These are phyloP conservation scores for Cystoderma amianthinum DNA, from an alignment of 768 basidiomycete genomes.

Conservation along the genomic window DNA sequence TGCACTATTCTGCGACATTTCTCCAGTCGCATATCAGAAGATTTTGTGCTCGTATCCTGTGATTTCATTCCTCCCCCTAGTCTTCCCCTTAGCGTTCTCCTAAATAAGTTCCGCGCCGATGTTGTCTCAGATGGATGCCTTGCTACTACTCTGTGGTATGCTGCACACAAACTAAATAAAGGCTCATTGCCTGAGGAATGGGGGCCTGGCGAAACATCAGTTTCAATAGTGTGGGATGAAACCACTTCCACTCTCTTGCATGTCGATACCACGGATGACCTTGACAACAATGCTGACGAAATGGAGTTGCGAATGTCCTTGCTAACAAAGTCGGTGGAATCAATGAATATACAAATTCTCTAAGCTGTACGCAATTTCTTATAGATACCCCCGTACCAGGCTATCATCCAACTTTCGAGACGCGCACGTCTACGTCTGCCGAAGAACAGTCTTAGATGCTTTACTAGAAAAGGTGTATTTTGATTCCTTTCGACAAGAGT, in stretches of 20 bases:
- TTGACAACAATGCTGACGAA: constrained; percentile 64
- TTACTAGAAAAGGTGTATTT: constrained; percentile 63
- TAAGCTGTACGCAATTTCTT: constrained; percentile 1
- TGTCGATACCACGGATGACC: constrained; percentile 63
- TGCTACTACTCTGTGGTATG: constrained; percentile 64
- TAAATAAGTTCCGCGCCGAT: constrained; percentile 81
- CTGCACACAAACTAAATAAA: constrained; percentile 44
- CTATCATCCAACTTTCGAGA: constrained; percentile 69
- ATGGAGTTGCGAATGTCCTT: constrained; percentile 71
- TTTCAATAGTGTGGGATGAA: constrained; percentile 66
- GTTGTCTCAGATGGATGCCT: constrained; percentile 55
- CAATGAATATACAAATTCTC: not conserved
- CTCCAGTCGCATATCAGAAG: constrained; percentile 65
- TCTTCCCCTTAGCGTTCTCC: constrained; percentile 59
- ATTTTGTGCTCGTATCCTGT: constrained; percentile 87
- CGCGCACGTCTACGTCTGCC: constrained; percentile 89
- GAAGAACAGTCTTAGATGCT: constrained; percentile 63
- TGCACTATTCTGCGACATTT: constrained; percentile 75
- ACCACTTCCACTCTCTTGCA: constrained; percentile 59
- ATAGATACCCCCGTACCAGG: constrained; percentile 64
- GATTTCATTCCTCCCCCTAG: constrained; percentile 80
- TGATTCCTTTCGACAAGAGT: constrained; percentile 84
- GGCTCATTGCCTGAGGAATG: constrained; percentile 57
- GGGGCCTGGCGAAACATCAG: constrained; percentile 37
- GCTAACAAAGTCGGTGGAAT: constrained; percentile 46